Conservation (phyloP, 2,329 filamentous ascomycete species). For the Monascus ruber region DNA sequence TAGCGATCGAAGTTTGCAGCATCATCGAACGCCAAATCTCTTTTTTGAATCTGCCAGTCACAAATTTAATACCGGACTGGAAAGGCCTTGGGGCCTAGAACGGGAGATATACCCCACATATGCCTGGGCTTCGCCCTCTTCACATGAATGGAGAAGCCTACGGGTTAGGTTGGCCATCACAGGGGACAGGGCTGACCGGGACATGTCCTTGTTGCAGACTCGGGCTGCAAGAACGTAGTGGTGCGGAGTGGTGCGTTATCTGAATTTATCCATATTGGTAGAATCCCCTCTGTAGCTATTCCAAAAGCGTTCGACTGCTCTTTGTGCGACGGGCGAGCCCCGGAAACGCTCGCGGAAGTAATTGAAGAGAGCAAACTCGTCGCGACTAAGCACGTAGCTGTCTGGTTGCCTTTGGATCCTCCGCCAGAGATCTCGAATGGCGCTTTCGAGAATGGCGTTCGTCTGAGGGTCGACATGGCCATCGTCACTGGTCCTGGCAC, state of each 20-base stretch:
- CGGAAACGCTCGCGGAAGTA: slow-evolving; percentile 61
- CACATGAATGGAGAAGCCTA: too few relatives aligned
- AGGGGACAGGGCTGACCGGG: too few relatives aligned
- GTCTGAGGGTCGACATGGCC: slow-evolving; percentile 53
- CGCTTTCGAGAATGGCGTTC: slow-evolving; percentile 53
- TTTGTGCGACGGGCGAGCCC: slow-evolving; percentile 39
- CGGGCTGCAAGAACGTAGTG: too few relatives aligned
- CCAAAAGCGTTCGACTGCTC: slow-evolving; percentile 48
- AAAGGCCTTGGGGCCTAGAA: too few relatives aligned
- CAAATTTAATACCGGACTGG: too few relatives aligned
- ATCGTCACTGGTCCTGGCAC: slow-evolving; percentile 62
- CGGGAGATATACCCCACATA: too few relatives aligned
- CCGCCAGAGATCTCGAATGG: slow-evolving; percentile 54
- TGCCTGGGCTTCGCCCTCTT: too few relatives aligned
- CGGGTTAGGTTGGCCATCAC: too few relatives aligned
- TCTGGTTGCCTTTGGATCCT: slow-evolving; percentile 53
- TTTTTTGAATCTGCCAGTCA: too few relatives aligned
- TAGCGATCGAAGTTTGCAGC: too few relatives aligned
- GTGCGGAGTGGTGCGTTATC: neutral
- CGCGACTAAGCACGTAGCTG: slow-evolving; percentile 60
- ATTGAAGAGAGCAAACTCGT: slow-evolving; percentile 82
- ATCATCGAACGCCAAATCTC: too few relatives aligned
- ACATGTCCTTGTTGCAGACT: too few relatives aligned
- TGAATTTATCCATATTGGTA: slow-evolving; percentile 12
- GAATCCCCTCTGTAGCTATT: slow-evolving; percentile 25